Conservation (phyloP, 2,329 filamentous ascomycete genomes). For the Akanthomyces uredinophilus region DNA sequence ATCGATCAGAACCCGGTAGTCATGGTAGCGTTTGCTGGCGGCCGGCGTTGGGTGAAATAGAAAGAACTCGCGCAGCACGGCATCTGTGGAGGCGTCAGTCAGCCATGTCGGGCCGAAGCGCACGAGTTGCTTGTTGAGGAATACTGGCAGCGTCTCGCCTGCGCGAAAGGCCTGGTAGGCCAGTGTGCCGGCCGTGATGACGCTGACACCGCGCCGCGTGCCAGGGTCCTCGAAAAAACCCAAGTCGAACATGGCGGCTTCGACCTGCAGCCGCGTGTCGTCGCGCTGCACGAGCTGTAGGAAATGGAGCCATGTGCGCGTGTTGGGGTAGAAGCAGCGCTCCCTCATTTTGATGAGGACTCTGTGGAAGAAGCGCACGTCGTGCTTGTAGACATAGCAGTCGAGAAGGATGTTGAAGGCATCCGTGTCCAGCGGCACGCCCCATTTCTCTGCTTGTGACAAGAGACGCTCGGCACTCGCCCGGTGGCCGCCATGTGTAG, state of each 20-base stretch:
- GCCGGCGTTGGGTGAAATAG: slow-evolving; percentile 29
- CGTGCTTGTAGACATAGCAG: slow-evolving; percentile 33
- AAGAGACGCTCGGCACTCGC: slow-evolving; percentile 33
- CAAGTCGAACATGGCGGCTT: slow-evolving; percentile 42
- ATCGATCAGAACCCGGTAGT: slow-evolving; percentile 26
- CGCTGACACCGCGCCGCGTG: slow-evolving; percentile 34
- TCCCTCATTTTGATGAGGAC: slow-evolving; percentile 37
- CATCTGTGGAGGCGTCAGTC: slow-evolving; percentile 30
- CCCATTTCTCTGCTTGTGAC: slow-evolving; percentile 29
- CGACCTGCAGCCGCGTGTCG: slow-evolving; percentile 42
- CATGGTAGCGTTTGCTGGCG: slow-evolving; percentile 19
- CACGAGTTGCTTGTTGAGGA: slow-evolving; percentile 35
- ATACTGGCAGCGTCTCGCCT: slow-evolving; percentile 30
- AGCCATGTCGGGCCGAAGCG: slow-evolving; percentile 46
- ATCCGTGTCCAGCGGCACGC: slow-evolving; percentile 40
- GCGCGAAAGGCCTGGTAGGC: slow-evolving; percentile 36
- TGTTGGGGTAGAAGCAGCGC: slow-evolving; percentile 35
- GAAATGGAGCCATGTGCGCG: slow-evolving; percentile 45
- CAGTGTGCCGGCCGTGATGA: slow-evolving; percentile 39
- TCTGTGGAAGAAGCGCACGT: slow-evolving; percentile 37
- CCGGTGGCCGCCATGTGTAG: slow-evolving; percentile 30
- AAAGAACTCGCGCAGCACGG: slow-evolving; percentile 39
- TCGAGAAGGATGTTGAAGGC: slow-evolving; percentile 45
- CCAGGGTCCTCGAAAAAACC: slow-evolving; percentile 36
- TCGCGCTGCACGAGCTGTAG: slow-evolving; percentile 54